Percentiles rank a stretch among this genome's conserved stretches.
Evolutionary conservation across 148 eudicot species (phyloP).

Genomic region (Nepenthes mirabilis): DNA sequence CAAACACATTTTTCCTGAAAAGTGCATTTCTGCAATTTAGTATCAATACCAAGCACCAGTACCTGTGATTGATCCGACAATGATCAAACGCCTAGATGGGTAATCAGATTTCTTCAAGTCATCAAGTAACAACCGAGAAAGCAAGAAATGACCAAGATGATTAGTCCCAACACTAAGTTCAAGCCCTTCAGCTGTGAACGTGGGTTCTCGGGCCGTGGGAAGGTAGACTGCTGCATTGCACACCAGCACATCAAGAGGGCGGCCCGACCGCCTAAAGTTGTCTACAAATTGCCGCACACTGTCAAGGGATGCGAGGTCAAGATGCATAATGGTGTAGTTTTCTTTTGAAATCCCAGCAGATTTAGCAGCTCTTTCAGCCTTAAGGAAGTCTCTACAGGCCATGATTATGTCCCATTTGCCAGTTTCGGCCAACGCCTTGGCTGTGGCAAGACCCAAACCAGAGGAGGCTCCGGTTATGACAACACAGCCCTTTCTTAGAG

Average conservation of each 20-base stretch:
- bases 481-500: slow-evolving; percentile 70
- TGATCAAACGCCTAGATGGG: slow-evolving; percentile 35
- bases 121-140: slow-evolving; percentile 30
- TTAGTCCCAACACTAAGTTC: slow-evolving; percentile 43
- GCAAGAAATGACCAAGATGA: slow-evolving; percentile 37
- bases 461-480: slow-evolving; percentile 93
- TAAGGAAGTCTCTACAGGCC: slow-evolving; percentile 90
- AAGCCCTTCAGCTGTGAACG: slow-evolving; percentile 29
- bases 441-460: slow-evolving; percentile 87
- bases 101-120: slow-evolving; percentile 36
- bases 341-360: slow-evolving; percentile 59
- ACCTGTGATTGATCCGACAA: slow-evolving; percentile 45
- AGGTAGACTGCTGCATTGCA: slow-evolving; percentile 63
- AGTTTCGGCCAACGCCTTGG: slow-evolving; percentile 55
- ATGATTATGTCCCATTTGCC: slow-evolving; percentile 83
- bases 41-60: too few relatives aligned
- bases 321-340: slow-evolving; percentile 62
- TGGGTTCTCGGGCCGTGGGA: slow-evolving; percentile 30
- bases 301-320: slow-evolving; percentile 45
- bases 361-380: slow-evolving; percentile 87
- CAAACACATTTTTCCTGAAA: too few relatives aligned
- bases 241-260: slow-evolving; percentile 66
- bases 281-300: slow-evolving; percentile 76
- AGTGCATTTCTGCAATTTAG: too few relatives aligned
- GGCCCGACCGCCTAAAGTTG: slow-evolving; percentile 43